Base-by-base conservation (phyloP, 129 eudicot genomes). In the Flaveria trinervia region DNA sequence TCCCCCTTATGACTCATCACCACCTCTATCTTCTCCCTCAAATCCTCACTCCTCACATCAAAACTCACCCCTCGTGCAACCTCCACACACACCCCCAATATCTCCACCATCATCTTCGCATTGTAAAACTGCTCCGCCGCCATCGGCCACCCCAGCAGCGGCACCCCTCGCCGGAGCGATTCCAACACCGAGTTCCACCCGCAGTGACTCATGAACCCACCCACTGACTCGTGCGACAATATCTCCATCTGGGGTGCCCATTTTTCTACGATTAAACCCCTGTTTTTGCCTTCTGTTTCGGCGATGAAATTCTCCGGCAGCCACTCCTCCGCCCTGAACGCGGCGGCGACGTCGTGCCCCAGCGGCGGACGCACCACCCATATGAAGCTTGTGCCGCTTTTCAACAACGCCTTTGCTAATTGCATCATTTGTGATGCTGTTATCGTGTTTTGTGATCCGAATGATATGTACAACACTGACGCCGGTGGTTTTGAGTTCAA, bases 161-260 rank as follows among this genome's bases (percentile, higher is more conserved):
- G 85, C 50, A 90, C 90, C 2, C 96, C 92, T 23, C 70, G 44
- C 46, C 79, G 68, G 11, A 90, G 68, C 1, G 90, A 55, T 77
- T 90, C 96, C 44, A 90, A 77, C 8, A 81, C 83, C n/a, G 92
- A 90, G 70, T 85, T 87, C 96, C 96, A 90, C 6, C 96, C 87
- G 54, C 92, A 90, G 46, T 90, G 92, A 12, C 74, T 79, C 65
- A 90, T 23, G 64, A 83, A 90, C 2, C 67, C 90, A 0, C 86
- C 92, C 1, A 73, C 77, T 6, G 89, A 85, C 41, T 69, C 33
- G 11, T 90, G 92, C 0, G 80, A 73, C 70, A 87, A 23, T 10
- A 90, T 90, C 78, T 85, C 88, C 69, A 66, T 45, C 30, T 87
- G 89, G 0, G 96, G 90, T 36, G 89, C 93, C 97, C 97, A 91